These are phyloP conservation scores for Fusarium miscanthi DNA, from an alignment of 2,329 filamentous ascomycete species.

Conservation along the genomic window DNA sequence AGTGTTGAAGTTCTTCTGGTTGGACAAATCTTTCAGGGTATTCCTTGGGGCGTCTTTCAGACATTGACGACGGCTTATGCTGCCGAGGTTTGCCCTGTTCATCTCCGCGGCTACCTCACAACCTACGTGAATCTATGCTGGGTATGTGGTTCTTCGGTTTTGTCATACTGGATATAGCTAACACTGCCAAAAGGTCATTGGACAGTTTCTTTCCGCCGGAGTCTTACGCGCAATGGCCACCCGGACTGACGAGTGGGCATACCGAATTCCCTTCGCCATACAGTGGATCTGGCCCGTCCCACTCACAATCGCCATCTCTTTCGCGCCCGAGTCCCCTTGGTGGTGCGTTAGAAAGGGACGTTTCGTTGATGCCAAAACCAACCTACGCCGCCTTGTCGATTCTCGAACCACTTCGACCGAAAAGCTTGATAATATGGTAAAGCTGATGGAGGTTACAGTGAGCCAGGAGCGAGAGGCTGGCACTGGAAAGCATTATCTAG, in stretches of 20 bases:
- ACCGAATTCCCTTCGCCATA: neutral
- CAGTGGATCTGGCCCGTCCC: neutral
- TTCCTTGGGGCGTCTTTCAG: slow-evolving; percentile 56
- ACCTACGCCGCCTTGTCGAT: neutral
- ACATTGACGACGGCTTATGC: slow-evolving; percentile 56
- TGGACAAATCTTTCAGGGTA: slow-evolving; percentile 58
- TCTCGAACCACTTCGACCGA: neutral
- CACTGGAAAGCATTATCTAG: neutral
- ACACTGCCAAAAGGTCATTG: neutral
- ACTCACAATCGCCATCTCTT: neutral
- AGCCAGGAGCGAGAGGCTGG: neutral
- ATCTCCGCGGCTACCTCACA: slow-evolving; percentile 54
- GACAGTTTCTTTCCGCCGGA: neutral
- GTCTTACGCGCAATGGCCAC: neutral
- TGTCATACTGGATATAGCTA: too few relatives aligned
- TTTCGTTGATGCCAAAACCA: neutral
- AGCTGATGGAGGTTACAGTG: neutral
- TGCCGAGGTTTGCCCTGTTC: slow-evolving; percentile 55
- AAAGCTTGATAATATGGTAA: neutral
- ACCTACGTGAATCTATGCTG: slow-evolving; percentile 57
- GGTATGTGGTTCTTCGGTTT: slow-evolving; percentile 20
- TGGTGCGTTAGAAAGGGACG: neutral
- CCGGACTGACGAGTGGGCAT: neutral
- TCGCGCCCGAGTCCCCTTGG: neutral
- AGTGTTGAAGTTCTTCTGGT: slow-evolving; percentile 54